phyloP scores from a whole-genome alignment of 805 yeast genomes.

The Barnettozyma pratensis region DNA sequence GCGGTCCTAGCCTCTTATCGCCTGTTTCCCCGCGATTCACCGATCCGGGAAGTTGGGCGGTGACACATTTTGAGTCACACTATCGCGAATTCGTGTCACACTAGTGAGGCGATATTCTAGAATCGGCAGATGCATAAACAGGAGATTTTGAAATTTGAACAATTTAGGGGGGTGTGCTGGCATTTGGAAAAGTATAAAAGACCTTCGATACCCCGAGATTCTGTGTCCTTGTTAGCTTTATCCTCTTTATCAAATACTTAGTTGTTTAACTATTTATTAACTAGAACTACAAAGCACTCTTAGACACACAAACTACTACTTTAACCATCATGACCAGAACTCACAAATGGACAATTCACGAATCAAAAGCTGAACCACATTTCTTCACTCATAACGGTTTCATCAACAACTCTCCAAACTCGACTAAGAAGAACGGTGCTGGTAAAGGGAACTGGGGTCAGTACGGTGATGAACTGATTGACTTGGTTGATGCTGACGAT shows the following conservation, averaged over 20 bases:
- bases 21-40: background rate
- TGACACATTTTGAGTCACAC: background rate
- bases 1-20: too few relatives aligned
- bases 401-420: conserved; percentile 63
- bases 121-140: too few relatives aligned
- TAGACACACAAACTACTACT: background rate
- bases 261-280: background rate
- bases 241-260: background rate
- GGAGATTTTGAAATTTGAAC: too few relatives aligned
- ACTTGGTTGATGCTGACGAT: conserved; percentile 54
- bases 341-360: conserved; percentile 66
- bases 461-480: conserved; percentile 71
- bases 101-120: too few relatives aligned
- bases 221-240: background rate
- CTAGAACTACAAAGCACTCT: background rate
- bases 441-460: conserved; percentile 90
- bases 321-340: conserved; percentile 61
- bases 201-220: background rate
- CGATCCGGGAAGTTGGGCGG: background rate
- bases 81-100: too few relatives aligned
- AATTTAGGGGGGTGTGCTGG: background rate
- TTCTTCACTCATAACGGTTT: conserved; percentile 79
- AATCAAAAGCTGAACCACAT: conserved; percentile 52
- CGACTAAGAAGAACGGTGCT: conserved; percentile 76
- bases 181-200: background rate